Evolutionary conservation across 139 green algal species (phyloP).

Genomic region (Picochlorum sp.): DNA sequence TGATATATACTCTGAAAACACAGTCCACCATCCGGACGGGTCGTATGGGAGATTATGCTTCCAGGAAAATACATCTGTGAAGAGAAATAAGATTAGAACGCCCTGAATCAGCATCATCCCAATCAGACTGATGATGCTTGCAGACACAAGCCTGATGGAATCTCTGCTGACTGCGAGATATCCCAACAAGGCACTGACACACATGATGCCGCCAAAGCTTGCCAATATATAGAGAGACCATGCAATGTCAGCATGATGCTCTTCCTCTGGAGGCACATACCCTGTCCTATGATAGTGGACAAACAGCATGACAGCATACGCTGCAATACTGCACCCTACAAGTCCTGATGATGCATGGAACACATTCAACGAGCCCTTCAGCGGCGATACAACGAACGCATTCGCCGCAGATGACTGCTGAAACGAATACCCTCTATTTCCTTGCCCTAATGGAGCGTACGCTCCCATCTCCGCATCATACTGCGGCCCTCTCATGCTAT

Average conservation of each 20-base stretch:
- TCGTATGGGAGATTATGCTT: conserved; percentile 1
- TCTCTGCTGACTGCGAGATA: background rate
- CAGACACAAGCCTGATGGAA: background rate
- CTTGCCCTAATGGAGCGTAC: too few species aligned
- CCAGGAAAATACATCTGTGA: conserved; percentile 4
- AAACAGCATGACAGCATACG: background rate
- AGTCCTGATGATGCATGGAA: background rate
- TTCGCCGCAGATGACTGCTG: too few species aligned
- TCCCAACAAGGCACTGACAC: background rate
- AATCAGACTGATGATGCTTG: background rate
- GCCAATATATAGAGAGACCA: conserved; percentile 9
- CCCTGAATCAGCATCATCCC: conserved; percentile 2
- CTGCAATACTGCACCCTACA: background rate
- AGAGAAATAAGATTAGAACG: conserved; percentile 1
- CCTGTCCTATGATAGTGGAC: conserved; percentile 6
- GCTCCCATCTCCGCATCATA: too few species aligned
- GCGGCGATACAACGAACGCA: background rate
- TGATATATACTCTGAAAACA: background rate
- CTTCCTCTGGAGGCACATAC: background rate
- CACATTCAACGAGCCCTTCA: background rate
- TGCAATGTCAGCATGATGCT: background rate
- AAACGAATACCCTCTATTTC: too few species aligned
- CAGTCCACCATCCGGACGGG: conserved; percentile 1
- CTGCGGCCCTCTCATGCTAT: too few species aligned
- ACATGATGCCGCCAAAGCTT: background rate